Evolutionary conservation across 2,329 filamentous ascomycete species (phyloP), one percentile per base, ranked within the genome.

Genomic region (Diaporthe sp.): DNA sequence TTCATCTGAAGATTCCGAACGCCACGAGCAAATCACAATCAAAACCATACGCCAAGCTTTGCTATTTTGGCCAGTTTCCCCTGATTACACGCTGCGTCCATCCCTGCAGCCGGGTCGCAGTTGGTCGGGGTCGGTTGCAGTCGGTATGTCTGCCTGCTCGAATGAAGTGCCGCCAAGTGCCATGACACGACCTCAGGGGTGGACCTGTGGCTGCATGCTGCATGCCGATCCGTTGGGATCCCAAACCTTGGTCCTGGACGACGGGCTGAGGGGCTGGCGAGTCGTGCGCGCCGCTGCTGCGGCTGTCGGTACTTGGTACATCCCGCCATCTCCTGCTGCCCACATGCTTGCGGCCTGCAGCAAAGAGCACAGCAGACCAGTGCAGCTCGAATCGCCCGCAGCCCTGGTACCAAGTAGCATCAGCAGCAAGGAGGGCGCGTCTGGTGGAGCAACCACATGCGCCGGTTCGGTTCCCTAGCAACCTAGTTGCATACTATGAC

Each of bases 101-200:
- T 54, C 64, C 64, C 47, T 54, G 45, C n/a, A 54, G 64, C 30
- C 13, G 13, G 47, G 47, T 8, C 13, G 64, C 64, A 60, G 35
- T 60, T 35, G 33, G 60, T 45, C 40, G 42, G n/a, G 2, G 25
- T 42, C n/a, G 50, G n/a, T 52, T 4, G 42, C 54, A 35, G 30
- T 57, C 30, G 54, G 30, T 35, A 15, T 28, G 47, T 25, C 13
- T 30, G 12, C 52, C 12, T 8, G 33, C 47, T 54, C 64, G 64
- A 68, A 68, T 68, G 64, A 68, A 40, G 64, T 68, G 64, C 64
- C 64, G 64, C 64, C 64, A 67, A 67, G 64, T 67, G 64, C 64
- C 64, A 54, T 54, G 64, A 38, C 64, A 68, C 64, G 33, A 68
- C 64, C 64, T 68, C 64, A 68, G 45, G 64, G 64, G 64, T 68